A percentile compares a stretch with the other conserved stretches of the same genome.
These are phyloP conservation scores for Spergularia azorica DNA, from an alignment of 179 eudicot genomes.

Conservation along the genomic window DNA sequence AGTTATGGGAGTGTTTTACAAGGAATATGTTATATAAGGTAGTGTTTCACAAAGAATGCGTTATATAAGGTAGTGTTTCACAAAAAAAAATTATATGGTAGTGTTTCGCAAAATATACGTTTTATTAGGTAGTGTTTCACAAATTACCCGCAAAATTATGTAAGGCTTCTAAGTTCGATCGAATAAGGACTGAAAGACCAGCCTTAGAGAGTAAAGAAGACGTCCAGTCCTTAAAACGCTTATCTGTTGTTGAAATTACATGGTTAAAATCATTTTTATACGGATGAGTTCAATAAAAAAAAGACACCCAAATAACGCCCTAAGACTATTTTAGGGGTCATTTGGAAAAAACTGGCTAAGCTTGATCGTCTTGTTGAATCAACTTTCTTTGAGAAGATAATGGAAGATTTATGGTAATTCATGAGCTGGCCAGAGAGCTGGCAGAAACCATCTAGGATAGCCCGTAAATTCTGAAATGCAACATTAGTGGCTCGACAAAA, in stretches of 20 bases:
- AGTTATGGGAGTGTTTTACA: no score
- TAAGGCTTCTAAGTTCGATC: neutral
- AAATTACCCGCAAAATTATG: no score
- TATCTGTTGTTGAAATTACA: neutral
- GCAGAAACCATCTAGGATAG: neutral
- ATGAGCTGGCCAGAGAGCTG: neutral
- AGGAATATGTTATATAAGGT: no score
- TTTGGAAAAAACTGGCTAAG: no score
- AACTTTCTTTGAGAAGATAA: neutral
- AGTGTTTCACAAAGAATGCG: no score
- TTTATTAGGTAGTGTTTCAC: no score
- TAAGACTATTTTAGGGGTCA: neutral
- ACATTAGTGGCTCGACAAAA: neutral
- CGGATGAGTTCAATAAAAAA: neutral
- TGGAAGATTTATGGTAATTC: neutral
- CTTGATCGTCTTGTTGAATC: no score
- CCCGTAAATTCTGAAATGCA: neutral
- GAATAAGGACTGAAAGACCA: neutral
- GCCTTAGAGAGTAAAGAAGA: neutral
- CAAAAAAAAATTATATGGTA: no score
- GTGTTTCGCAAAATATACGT: no score
- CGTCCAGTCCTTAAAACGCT: neutral
- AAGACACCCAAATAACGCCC: neutral
- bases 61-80: no score
- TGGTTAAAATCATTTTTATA: neutral